These are phyloP conservation scores for Penicillium waksmanii DNA, from an alignment of 495 filamentous ascomycete genomes.

Conservation along the genomic window DNA sequence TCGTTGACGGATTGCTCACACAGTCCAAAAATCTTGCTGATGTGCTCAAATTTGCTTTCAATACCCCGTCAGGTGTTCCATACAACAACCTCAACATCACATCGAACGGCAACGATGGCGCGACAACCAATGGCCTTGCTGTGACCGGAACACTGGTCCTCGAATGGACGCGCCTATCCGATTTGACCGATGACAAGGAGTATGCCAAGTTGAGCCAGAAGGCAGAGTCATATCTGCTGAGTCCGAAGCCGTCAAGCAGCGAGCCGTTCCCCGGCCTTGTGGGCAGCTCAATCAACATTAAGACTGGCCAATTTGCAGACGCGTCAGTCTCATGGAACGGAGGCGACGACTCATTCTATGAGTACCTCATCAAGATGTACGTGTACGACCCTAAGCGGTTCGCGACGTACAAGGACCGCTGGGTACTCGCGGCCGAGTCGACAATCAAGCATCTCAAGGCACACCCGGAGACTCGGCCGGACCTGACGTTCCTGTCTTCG, in stretches of 20 bases:
- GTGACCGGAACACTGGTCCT: conserved; percentile 75
- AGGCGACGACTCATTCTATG: conserved; percentile 83
- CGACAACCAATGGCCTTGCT: conserved; percentile 67
- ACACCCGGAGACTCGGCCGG: conserved; percentile 69
- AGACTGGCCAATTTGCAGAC: conserved; percentile 68
- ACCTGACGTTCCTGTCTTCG: conserved; percentile 74
- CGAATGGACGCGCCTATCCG: conserved; percentile 84
- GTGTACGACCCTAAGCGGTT: conserved; percentile 75
- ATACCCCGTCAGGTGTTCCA: conserved; percentile 76
- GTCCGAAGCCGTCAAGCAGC: conserved; percentile 60
- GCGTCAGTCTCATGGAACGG: conserved; percentile 77
- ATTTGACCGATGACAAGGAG: conserved; percentile 67
- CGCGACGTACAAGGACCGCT: conserved; percentile 66
- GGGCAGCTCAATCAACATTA: conserved; percentile 67
- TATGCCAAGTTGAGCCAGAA: conserved; percentile 71
- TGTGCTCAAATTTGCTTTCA: conserved; percentile 74
- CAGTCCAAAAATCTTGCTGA: conserved; percentile 75
- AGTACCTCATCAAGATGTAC: conserved; percentile 95
- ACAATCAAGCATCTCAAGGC: conserved; percentile 72
- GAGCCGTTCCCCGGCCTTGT: conserved; percentile 81
- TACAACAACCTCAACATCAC: conserved; percentile 70
- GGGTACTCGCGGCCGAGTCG: conserved; percentile 78
- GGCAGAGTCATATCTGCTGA: conserved; percentile 73
- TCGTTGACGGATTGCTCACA: conserved; percentile 59
- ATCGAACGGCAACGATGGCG: conserved; percentile 48